Evolutionary conservation across 1,139 yeast genomes (phyloP).

Genomic region (Schizosaccharomyces versatilis): DNA sequence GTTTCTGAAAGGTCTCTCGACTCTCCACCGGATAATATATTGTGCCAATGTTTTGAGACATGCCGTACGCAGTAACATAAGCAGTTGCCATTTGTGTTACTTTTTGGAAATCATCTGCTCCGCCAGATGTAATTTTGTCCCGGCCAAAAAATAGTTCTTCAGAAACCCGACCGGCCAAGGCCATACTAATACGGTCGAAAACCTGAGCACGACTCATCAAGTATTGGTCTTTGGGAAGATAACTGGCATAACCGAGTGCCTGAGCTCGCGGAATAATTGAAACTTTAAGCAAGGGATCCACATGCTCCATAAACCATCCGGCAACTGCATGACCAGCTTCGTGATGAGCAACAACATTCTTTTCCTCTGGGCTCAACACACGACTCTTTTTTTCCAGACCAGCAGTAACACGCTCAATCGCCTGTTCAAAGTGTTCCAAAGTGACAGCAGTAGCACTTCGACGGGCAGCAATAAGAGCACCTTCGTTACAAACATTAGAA

Average conservation of each 20-base stretch:
- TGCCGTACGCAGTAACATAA: constrained; percentile 82
- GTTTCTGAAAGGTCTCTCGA: constrained; percentile 40
- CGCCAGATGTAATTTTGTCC: constrained; percentile 78
- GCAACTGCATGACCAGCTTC: constrained; percentile 98
- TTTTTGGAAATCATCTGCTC: constrained; percentile 85
- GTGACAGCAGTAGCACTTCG: constrained; percentile 45
- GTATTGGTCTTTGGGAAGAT: constrained; percentile 82
- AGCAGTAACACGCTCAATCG: constrained; percentile 91
- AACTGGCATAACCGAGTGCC: constrained; percentile 95
- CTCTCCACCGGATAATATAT: constrained; percentile 50
- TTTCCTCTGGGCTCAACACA: constrained; percentile 62
- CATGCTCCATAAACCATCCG: constrained; percentile 80
- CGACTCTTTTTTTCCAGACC: constrained; percentile 83
- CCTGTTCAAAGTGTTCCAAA: constrained; percentile 70
- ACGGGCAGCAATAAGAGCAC: constrained; percentile 90
- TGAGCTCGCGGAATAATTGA: constrained; percentile 92
- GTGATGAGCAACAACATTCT: constrained; percentile 79
- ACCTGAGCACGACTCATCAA: constrained; percentile 59
- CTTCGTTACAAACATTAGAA: constrained; percentile 91
- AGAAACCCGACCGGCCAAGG: constrained; percentile 87
- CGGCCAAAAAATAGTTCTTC: constrained; percentile 61
- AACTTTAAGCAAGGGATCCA: constrained; percentile 83
- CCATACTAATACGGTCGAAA: constrained; percentile 82
- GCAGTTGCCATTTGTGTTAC: constrained; percentile 86
- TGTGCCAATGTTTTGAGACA: constrained; percentile 70